phyloP scores from a whole-genome alignment of 176 grass and related monocot species.

The Ensete ventricosum region DNA sequence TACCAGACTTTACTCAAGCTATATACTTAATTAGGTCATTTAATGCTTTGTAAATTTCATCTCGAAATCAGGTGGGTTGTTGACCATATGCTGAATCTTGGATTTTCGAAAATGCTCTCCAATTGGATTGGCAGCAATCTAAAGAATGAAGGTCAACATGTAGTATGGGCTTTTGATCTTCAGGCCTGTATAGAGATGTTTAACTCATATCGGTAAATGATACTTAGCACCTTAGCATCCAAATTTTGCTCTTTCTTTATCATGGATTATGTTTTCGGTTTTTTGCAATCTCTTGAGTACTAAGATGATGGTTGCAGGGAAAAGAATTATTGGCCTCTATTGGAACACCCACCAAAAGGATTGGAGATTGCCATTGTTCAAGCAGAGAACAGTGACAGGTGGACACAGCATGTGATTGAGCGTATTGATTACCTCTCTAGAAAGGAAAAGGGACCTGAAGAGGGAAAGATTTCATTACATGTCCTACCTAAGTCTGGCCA shows the following conservation, averaged over 20 bases:
- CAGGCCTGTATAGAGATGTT: slow-evolving; percentile 85
- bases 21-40: background rate
- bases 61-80: slow-evolving; percentile 64
- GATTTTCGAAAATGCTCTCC: slow-evolving; percentile 84
- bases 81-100: slow-evolving; percentile 71
- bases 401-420: slow-evolving; percentile 54
- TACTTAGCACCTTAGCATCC: background rate
- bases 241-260: background rate
- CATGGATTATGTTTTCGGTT: background rate
- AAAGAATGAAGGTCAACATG: slow-evolving; percentile 52
- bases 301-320: slow-evolving; percentile 30
- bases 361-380: slow-evolving; percentile 71
- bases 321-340: slow-evolving; percentile 59
- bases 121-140: slow-evolving; percentile 94
- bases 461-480: slow-evolving; percentile 55
- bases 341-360: slow-evolving; percentile 67
- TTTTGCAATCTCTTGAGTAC: background rate
- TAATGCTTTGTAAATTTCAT: background rate
- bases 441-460: slow-evolving; percentile 30
- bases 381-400: slow-evolving; percentile 85
- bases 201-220: slow-evolving; percentile 67
- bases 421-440: slow-evolving; percentile 50
- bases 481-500: slow-evolving; percentile 78
- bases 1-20: background rate
- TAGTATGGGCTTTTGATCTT: slow-evolving; percentile 86